These are phyloP conservation scores for Cyclotella atomus DNA, from an alignment of 108 stramenopile species.

Conservation along the genomic window DNA sequence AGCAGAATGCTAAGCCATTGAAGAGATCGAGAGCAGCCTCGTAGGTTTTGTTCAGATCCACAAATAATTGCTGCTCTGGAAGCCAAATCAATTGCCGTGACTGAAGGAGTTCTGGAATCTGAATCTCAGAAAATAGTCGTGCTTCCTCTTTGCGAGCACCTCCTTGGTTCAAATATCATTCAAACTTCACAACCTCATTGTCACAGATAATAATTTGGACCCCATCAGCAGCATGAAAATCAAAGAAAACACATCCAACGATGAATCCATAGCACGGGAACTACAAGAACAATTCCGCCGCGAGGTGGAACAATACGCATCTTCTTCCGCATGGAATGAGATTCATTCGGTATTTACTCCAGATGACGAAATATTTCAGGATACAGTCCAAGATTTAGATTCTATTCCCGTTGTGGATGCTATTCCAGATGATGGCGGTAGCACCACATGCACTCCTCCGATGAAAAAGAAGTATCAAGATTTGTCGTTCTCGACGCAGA, in stretches of 20 bases:
- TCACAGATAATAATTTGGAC: too few species aligned
- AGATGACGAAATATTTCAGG: not conserved
- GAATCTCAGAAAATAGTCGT: too few species aligned
- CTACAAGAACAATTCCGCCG: constrained; percentile 29
- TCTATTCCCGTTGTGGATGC: not conserved
- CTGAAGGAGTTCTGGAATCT: too few species aligned
- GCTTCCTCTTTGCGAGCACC: too few species aligned
- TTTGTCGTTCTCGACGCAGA: not conserved
- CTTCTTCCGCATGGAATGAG: not conserved
- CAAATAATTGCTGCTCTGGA: not conserved
- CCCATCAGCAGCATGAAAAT: not conserved
- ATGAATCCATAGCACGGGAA: constrained; percentile 13
- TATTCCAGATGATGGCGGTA: constrained; percentile 2
- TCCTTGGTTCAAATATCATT: too few species aligned
- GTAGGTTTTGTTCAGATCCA: not conserved
- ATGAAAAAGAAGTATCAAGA: not conserved
- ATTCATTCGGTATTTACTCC: constrained; percentile 18
- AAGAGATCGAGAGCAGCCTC: too few species aligned
- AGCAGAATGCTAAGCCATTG: too few species aligned
- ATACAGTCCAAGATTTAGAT: not conserved
- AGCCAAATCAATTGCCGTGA: too few species aligned
- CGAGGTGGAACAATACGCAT: constrained; percentile 20
- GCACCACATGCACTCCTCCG: not conserved
- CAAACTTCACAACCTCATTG: too few species aligned
- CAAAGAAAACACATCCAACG: constrained; percentile 1